phyloP scores from a whole-genome alignment of 139 green algal species.

The Volvox africanus region DNA sequence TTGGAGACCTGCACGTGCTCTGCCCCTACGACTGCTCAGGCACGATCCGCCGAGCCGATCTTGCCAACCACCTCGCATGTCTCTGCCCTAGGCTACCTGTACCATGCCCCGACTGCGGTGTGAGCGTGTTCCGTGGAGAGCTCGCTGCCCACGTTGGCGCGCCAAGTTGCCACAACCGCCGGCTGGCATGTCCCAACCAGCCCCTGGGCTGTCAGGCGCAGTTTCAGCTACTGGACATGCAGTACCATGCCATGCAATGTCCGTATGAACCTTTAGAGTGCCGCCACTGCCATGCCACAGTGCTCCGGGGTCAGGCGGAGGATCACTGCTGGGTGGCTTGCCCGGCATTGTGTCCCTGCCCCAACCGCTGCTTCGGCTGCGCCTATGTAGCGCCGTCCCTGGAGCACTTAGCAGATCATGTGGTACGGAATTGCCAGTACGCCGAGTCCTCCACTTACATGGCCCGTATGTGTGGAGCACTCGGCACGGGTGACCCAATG shows the following conservation, averaged over 20 bases:
- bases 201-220: neutral
- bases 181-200: neutral
- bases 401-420: neutral
- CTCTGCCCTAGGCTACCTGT: neutral
- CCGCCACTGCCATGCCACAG: neutral
- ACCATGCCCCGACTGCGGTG: constrained; percentile 12
- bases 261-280: constrained; percentile 1
- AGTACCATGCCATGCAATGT: neutral
- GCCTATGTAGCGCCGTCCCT: constrained; percentile 2
- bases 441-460: neutral
- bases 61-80: neutral
- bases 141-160: neutral
- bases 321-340: constrained; percentile 1
- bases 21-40: constrained; percentile 4
- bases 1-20: neutral
- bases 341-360: constrained; percentile 6
- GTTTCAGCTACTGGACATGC: neutral
- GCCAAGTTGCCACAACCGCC: neutral
- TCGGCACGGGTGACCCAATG: neutral
- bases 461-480: constrained; percentile 4
- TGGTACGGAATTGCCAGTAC: neutral
- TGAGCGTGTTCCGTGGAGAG: neutral
- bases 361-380: constrained; percentile 22
- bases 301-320: constrained; percentile 19
- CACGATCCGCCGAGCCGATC: neutral